Evolutionary conservation across 2,329 filamentous ascomycete species (phyloP), one percentile per base, ranked within the genome.

Genomic region (Botrytis medusae): DNA sequence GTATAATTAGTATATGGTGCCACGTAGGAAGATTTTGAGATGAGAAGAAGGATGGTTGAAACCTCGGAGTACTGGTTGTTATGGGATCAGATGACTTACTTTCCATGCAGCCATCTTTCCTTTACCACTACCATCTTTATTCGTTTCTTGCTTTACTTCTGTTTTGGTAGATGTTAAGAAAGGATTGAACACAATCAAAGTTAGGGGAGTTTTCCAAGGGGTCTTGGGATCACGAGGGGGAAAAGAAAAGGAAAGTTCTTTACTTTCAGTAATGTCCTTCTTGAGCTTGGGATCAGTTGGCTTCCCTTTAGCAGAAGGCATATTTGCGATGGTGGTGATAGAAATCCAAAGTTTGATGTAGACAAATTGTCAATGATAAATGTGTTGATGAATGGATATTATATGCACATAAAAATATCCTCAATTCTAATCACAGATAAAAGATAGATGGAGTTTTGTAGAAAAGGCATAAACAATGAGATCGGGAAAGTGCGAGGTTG

Each of bases 41-140:
- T 20, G 8, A 9, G n/a, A 44, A n/a, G 10, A 10, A 20, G 2
- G 25, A 29, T n/a, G 32, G 14, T 57, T 44, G 32, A 63, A 29
- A 25, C 8, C 34, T n/a, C 6, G 5, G 22, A 20, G 40, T 68
- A 1, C 37, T 40, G 8, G 4, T 22, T 29, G 46, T 4, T 68
- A n/a, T 20, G 34, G 10, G 18, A 57, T 42, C 48, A 42, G 37
- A 32, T 34, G 44, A 70, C 69, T 54, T 68, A 78, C 84, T 81
- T 85, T 85, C 84, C 84, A 85, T 61, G 84, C 84, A 69, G 82
- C 83, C 84, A 83, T 83, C 76, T 84, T 80, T 6, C 83, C 84
- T 76, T 85, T 84, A n/a, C 84, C 84, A 46, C 60, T 62, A 18
- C 60, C 60, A 62, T 62, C 37, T 62, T 62, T 62, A 62, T 62